Conservation (phyloP, 768 basidiomycete species). For the Erythrobasidium yunnanense region DNA sequence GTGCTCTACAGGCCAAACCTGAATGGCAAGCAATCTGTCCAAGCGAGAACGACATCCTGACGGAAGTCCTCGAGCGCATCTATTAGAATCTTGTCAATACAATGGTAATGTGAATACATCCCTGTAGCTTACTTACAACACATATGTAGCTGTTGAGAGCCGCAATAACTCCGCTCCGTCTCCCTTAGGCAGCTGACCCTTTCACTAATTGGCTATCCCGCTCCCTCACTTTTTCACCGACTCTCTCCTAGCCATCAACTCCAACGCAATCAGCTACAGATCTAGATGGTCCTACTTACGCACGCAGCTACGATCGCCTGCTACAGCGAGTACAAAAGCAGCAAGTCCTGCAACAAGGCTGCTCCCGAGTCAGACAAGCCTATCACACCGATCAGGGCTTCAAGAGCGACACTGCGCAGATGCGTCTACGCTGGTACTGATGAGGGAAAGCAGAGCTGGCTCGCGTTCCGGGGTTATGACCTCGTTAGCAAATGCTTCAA, state of each 20-base stretch:
- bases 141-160: too few relatives aligned
- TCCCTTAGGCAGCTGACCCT: too few relatives aligned
- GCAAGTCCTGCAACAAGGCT: not conserved
- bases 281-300: not conserved
- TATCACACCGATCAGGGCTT: too few relatives aligned
- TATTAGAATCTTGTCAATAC: too few relatives aligned
- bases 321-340: too few relatives aligned
- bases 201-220: too few relatives aligned
- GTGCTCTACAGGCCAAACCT: not conserved
- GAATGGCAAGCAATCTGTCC: constrained; percentile 23
- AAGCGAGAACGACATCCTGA: not conserved
- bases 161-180: too few relatives aligned
- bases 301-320: not conserved
- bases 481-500: not conserved
- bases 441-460: constrained; percentile 15
- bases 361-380: too few relatives aligned
- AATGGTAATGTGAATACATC: too few relatives aligned
- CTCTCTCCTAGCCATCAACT: too few relatives aligned
- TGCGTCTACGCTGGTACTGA: constrained; percentile 11
- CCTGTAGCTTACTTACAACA: too few relatives aligned
- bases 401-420: not conserved
- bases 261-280: too few relatives aligned
- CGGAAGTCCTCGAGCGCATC: not conserved
- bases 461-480: constrained; percentile 10
- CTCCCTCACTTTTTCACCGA: not conserved